A percentile compares a stretch with the other conserved stretches of the same genome.
Evolutionary conservation across 306 rosid genomes (phyloP).

Genomic region (Gleditsia sinensis): DNA sequence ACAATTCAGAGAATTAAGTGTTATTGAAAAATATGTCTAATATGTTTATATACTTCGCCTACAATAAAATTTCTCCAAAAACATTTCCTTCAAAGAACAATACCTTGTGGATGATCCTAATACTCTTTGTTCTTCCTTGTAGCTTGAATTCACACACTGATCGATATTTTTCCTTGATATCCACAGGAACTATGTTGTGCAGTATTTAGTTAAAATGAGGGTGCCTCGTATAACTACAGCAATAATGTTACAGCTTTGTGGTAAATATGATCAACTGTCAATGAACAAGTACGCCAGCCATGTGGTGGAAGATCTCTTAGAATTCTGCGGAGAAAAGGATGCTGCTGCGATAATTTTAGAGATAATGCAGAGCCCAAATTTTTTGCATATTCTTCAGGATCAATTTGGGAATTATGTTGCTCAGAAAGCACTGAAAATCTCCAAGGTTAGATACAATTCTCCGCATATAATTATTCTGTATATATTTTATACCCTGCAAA

Average conservation of each 20-base stretch:
- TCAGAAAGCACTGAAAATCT: constrained; percentile 40
- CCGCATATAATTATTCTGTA: not conserved
- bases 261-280: constrained; percentile 33
- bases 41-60: too few relatives aligned
- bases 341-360: constrained; percentile 21
- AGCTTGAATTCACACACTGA: too few relatives aligned
- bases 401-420: constrained; percentile 51
- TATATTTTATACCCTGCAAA: not conserved
- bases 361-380: constrained; percentile 22
- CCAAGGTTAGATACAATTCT: constrained; percentile 34
- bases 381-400: constrained; percentile 37
- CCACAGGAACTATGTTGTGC: constrained; percentile 60
- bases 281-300: constrained; percentile 49
- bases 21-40: too few relatives aligned
- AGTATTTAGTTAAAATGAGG: constrained; percentile 18
- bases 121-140: too few relatives aligned
- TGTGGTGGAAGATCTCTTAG: constrained; percentile 45
- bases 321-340: not conserved
- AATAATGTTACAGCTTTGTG: constrained; percentile 13
- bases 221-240: not conserved
- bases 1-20: too few relatives aligned
- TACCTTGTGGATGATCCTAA: too few relatives aligned
- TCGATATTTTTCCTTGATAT: too few relatives aligned
- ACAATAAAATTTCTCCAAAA: too few relatives aligned
- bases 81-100: too few relatives aligned